Conservation (phyloP, 2,329 filamentous ascomycete genomes). For the Diaporthe australafricana region DNA sequence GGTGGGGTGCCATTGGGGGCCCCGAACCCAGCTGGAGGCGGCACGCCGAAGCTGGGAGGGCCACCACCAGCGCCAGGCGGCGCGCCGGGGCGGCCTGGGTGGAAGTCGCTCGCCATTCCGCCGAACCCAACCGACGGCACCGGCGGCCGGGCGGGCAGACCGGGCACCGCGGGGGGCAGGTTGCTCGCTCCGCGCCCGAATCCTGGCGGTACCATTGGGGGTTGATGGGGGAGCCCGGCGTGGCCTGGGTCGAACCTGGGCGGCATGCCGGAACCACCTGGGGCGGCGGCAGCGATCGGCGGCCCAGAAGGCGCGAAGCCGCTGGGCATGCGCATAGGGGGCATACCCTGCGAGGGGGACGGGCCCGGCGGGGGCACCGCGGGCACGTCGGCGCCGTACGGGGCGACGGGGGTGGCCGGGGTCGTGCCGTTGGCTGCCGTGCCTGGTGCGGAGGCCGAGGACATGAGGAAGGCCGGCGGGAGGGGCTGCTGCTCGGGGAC, state of each 20-base stretch:
- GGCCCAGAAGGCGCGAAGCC: conserved; percentile 51
- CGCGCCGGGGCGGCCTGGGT: conserved; percentile 55
- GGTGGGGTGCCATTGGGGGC: conserved; percentile 49
- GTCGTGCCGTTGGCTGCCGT: conserved; percentile 39
- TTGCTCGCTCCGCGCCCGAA: conserved; percentile 45
- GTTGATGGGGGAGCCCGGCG: conserved; percentile 24
- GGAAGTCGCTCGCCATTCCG: conserved; percentile 59
- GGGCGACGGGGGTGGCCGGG: conserved; percentile 39
- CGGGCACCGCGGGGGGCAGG: conserved; percentile 62
- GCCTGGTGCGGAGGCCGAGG: conserved; percentile 43
- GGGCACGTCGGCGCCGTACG: conserved; percentile 33
- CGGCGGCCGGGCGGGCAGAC: conserved; percentile 62
- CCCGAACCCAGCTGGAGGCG: conserved; percentile 53
- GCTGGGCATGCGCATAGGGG: conserved; percentile 46
- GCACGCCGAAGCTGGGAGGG: conserved; percentile 51
- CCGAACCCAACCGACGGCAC: conserved; percentile 58
- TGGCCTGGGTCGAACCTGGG: conserved; percentile 35
- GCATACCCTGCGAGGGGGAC: conserved; percentile 40
- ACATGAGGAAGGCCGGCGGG: conserved; percentile 76
- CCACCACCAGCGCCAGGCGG: conserved; percentile 46
- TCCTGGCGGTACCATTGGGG: conserved; percentile 34
- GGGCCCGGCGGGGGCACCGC: conserved; percentile 38
- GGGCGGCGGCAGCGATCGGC: conserved; percentile 43
- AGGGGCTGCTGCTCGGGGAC: conserved; percentile 82
- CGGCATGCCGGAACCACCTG: conserved; percentile 39